Conservation (phyloP, 169 alveolate genomes). For the Plasmodium yoelii region DNA sequence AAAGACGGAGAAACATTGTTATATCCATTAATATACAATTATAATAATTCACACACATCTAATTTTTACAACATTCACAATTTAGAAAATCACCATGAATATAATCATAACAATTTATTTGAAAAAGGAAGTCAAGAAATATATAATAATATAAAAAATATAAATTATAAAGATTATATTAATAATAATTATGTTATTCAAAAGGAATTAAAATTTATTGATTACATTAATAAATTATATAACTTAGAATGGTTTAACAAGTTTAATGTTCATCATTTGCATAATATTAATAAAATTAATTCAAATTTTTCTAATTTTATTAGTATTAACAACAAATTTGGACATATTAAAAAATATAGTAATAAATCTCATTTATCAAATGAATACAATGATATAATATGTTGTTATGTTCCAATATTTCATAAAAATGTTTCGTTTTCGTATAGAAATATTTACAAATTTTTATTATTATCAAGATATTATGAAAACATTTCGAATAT, state of each 20-base stretch:
- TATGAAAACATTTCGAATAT: slow-evolving; percentile 38
- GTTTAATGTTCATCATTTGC: slow-evolving; percentile 65
- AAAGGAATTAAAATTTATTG: slow-evolving; percentile 41
- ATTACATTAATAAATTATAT: slow-evolving; percentile 50
- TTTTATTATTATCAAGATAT: slow-evolving; percentile 30
- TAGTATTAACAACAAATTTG: not conserved
- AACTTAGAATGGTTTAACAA: slow-evolving; percentile 70
- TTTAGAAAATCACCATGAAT: not conserved
- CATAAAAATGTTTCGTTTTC: slow-evolving; percentile 35
- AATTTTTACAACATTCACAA: no score
- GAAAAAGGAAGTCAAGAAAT: slow-evolving; percentile 9
- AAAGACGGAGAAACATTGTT: slow-evolving; percentile 15
- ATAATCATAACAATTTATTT: slow-evolving; percentile 14
- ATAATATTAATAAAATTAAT: slow-evolving; percentile 35
- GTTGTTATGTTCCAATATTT: slow-evolving; percentile 68
- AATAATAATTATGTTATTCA: slow-evolving; percentile 21
- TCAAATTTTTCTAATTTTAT: slow-evolving; percentile 36
- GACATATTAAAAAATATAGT: not conserved
- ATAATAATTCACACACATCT: slow-evolving; percentile 11
- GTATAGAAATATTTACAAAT: slow-evolving; percentile 66
- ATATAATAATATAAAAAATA: slow-evolving; percentile 5
- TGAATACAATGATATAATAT: slow-evolving; percentile 7
- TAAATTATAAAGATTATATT: slow-evolving; percentile 17
- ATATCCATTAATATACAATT: slow-evolving; percentile 69
- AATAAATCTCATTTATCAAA: not conserved